These are phyloP conservation scores for Leptosphaerulina australis DNA, from an alignment of 2,329 filamentous ascomycete species.

Conservation along the genomic window DNA sequence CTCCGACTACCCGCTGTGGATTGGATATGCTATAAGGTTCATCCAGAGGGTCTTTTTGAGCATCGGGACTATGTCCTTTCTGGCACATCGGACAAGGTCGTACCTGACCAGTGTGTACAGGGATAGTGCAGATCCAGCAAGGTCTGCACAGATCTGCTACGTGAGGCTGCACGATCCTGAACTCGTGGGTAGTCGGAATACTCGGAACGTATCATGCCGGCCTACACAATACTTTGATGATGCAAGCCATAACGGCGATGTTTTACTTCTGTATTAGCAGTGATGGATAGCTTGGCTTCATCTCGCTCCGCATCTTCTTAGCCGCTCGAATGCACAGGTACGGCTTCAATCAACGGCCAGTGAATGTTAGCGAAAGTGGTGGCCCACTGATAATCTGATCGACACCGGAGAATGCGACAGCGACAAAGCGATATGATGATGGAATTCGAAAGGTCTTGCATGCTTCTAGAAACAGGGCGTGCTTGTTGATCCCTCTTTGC, in stretches of 20 bases:
- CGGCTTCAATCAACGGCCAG: background rate
- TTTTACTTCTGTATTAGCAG: background rate
- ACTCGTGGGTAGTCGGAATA: background rate
- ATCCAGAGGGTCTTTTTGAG: slow-evolving; percentile 8
- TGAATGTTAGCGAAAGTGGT: slow-evolving; percentile 5
- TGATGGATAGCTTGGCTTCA: slow-evolving; percentile 3
- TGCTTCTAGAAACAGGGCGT: slow-evolving; percentile 6
- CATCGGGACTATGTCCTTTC: background rate
- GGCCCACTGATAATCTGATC: slow-evolving; percentile 8
- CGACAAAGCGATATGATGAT: background rate
- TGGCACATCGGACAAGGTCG: background rate
- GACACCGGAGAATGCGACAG: background rate
- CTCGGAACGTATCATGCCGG: background rate
- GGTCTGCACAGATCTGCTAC: slow-evolving; percentile 11
- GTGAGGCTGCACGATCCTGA: slow-evolving; percentile 1
- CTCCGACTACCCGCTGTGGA: background rate
- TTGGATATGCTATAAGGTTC: slow-evolving; percentile 1
- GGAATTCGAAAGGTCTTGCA: slow-evolving; percentile 2
- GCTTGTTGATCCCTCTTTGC: slow-evolving; percentile 1
- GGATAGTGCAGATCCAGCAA: background rate
- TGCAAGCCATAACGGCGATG: slow-evolving; percentile 10
- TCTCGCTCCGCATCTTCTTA: background rate
- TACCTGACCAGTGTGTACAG: slow-evolving; percentile 1
- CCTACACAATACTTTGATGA: background rate
- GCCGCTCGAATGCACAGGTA: background rate